These are phyloP conservation scores for Candida chauliodis DNA, from an alignment of 805 yeast genomes.

Conservation along the genomic window DNA sequence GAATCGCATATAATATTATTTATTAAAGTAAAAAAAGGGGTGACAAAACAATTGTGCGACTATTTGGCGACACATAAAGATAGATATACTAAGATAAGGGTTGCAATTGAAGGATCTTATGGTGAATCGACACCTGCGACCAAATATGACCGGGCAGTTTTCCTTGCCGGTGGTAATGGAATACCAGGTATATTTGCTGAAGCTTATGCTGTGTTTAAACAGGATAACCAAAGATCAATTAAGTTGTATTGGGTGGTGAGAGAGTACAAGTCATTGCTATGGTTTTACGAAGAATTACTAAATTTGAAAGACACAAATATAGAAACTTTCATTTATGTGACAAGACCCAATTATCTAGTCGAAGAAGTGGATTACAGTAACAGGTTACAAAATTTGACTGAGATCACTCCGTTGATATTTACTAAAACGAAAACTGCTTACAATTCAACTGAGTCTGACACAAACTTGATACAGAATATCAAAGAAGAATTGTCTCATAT, in stretches of 20 bases:
- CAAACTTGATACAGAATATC: slow-evolving; percentile 17
- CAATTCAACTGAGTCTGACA: background rate
- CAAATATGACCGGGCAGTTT: slow-evolving; percentile 25
- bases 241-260: slow-evolving; percentile 65
- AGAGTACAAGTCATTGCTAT: slow-evolving; percentile 44
- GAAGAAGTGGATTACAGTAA: slow-evolving; percentile 37
- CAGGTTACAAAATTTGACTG: background rate
- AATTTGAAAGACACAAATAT: slow-evolving; percentile 21
- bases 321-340: slow-evolving; percentile 24
- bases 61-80: slow-evolving; percentile 18
- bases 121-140: slow-evolving; percentile 33
- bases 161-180: slow-evolving; percentile 41
- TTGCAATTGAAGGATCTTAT: slow-evolving; percentile 38
- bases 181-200: slow-evolving; percentile 41
- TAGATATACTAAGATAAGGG: slow-evolving; percentile 20
- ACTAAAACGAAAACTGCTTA: background rate
- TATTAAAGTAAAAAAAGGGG: slow-evolving; percentile 33
- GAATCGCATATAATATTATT: slow-evolving; percentile 24
- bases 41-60: slow-evolving; percentile 21
- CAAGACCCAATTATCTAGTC: slow-evolving; percentile 17
- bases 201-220: slow-evolving; percentile 17
- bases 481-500: slow-evolving; percentile 25
- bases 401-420: background rate
- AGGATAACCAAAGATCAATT: slow-evolving; percentile 14
- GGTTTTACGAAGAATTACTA: slow-evolving; percentile 44